Conservation (phyloP, 768 basidiomycete species). For the Auricularia cornea region DNA sequence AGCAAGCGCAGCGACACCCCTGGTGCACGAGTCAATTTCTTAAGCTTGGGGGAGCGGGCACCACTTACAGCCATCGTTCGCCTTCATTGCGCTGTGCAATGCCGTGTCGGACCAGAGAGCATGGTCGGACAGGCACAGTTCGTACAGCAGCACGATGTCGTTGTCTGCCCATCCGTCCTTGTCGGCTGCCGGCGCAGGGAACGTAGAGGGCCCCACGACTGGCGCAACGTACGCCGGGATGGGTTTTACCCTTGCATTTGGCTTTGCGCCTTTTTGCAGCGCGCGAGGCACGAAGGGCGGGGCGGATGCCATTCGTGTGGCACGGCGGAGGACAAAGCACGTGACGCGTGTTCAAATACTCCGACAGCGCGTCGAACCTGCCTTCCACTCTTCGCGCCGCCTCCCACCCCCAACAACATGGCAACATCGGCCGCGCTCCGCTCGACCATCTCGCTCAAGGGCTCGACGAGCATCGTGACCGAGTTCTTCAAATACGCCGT, state of each 20-base stretch:
- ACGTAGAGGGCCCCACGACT: neutral
- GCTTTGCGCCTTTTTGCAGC: too few species aligned
- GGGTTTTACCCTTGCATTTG: too few species aligned
- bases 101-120: conserved; percentile 56
- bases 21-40: conserved; percentile 50
- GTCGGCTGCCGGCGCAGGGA: neutral
- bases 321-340: too few species aligned
- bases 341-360: too few species aligned
- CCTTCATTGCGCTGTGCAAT: conserved; percentile 41
- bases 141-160: conserved; percentile 43
- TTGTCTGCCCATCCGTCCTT: conserved; percentile 18
- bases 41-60: conserved; percentile 13
- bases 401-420: neutral
- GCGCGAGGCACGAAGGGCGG: too few species aligned
- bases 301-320: too few species aligned
- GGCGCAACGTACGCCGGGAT: too few species aligned
- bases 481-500: conserved; percentile 99
- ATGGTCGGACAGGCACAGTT: conserved; percentile 63
- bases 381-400: too few species aligned
- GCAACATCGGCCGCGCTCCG: conserved; percentile 25
- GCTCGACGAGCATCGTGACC: conserved; percentile 85
- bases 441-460: conserved; percentile 89
- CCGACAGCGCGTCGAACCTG: too few species aligned
- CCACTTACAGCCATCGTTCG: conserved; percentile 21
- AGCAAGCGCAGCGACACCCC: conserved; percentile 27